Evolutionary conservation across 2,329 filamentous ascomycete species (phyloP).

Genomic region (Fusarium mangiferae): DNA sequence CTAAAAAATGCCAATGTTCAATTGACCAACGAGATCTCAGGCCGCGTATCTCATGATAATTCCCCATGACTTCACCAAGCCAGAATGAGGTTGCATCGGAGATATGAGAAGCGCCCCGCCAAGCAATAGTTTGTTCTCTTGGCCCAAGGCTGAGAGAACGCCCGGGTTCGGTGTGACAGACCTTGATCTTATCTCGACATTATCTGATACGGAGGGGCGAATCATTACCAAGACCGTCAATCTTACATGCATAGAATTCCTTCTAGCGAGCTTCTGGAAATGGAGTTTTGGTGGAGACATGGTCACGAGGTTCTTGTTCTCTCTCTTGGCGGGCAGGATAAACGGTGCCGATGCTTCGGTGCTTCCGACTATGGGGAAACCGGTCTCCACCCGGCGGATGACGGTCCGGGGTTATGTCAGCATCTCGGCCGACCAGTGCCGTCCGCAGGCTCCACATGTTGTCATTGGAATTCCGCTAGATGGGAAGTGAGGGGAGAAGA

Average conservation of each 20-base stretch:
- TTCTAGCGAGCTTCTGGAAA: slow-evolving; percentile 37
- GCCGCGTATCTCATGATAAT: slow-evolving; percentile 16
- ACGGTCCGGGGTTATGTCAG: slow-evolving; percentile 13
- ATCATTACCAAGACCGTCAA: slow-evolving; percentile 12
- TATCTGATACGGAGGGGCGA: slow-evolving; percentile 15
- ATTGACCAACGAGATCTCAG: slow-evolving; percentile 24
- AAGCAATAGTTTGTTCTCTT: slow-evolving; percentile 1
- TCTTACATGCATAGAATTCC: slow-evolving; percentile 8
- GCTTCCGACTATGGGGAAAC: slow-evolving; percentile 23
- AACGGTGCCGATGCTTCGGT: slow-evolving; percentile 22
- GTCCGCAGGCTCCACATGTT: slow-evolving; percentile 24
- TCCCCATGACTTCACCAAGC: slow-evolving; percentile 24
- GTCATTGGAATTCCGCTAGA: slow-evolving; percentile 24
- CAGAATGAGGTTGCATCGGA: slow-evolving; percentile 17
- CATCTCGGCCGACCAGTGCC: slow-evolving; percentile 36
- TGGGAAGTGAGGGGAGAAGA: background rate
- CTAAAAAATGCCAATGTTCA: slow-evolving; percentile 1
- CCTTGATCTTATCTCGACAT: slow-evolving; percentile 31
- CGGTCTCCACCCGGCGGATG: slow-evolving; percentile 7
- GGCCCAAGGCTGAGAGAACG: slow-evolving; percentile 28
- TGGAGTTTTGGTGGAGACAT: slow-evolving; percentile 10
- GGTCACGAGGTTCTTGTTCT: background rate
- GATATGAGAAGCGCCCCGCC: slow-evolving; percentile 6
- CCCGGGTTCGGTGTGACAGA: slow-evolving; percentile 17
- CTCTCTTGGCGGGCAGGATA: slow-evolving; percentile 23